Conservation (phyloP, 495 filamentous ascomycete species). For the Penicillium paradoxum region DNA sequence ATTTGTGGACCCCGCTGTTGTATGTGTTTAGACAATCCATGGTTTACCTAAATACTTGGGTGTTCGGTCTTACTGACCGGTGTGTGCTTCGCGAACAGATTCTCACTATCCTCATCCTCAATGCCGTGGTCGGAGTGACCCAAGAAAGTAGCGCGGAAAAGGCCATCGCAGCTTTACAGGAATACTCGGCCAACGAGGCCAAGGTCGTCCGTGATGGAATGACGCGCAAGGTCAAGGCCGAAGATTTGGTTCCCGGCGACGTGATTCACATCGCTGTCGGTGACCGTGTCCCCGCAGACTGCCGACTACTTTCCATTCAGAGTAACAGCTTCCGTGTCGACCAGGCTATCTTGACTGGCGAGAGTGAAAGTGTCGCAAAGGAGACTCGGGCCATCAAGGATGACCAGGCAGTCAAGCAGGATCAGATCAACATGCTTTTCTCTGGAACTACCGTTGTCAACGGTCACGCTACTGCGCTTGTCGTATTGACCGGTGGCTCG, state of each 20-base stretch:
- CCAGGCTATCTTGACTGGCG: conserved; percentile 95
- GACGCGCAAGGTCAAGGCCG: conserved; percentile 75
- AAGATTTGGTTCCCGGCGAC: conserved; percentile 94
- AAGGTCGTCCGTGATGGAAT: conserved; percentile 82
- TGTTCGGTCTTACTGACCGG: conserved; percentile 10
- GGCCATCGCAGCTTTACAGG: conserved; percentile 95
- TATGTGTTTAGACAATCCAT: conserved; percentile 41
- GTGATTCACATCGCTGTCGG: conserved; percentile 86
- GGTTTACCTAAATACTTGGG: neutral
- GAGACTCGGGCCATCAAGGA: conserved; percentile 66
- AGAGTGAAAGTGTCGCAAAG: conserved; percentile 96
- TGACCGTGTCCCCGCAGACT: conserved; percentile 95
- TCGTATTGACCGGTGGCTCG: conserved; percentile 82
- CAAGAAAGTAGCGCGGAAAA: conserved; percentile 99
- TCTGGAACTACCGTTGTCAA: conserved; percentile 97
- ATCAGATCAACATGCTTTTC: conserved; percentile 97
- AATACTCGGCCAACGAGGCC: conserved; percentile 98
- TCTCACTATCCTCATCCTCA: conserved; percentile 92
- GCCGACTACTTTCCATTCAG: conserved; percentile 80
- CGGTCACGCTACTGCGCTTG: conserved; percentile 86
- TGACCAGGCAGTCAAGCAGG: conserved; percentile 87
- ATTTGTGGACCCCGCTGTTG: conserved; percentile 96
- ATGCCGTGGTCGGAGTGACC: conserved; percentile 94
- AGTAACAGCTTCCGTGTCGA: conserved; percentile 97
- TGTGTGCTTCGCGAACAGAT: conserved; percentile 53